Conservation (phyloP, 345 rosid species). For the Dipteronia sinensis region DNA sequence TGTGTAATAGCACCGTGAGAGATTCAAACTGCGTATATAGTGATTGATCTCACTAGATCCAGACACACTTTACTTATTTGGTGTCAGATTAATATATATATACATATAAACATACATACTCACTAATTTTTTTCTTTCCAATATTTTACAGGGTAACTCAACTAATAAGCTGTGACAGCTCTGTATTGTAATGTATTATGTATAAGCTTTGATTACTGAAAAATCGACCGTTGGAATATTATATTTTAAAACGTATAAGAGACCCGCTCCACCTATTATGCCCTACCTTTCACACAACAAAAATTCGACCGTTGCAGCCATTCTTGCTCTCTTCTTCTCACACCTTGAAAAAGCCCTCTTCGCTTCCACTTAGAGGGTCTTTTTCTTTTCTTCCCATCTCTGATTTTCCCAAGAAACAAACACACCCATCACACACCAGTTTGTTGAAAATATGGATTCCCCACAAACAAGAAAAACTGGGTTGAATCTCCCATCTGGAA, state of each 20-base stretch:
- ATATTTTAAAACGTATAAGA: background rate
- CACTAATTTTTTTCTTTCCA: no score
- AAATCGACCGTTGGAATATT: conserved; percentile 29
- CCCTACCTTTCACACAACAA: background rate
- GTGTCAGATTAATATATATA: no score
- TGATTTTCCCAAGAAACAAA: conserved; percentile 9
- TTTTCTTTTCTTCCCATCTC: conserved; percentile 18
- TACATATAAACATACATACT: no score
- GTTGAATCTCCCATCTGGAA: conserved; percentile 84
- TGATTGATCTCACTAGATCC: no score
- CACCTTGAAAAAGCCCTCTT: conserved; percentile 21
- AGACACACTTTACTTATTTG: no score
- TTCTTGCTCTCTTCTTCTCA: conserved; percentile 8
- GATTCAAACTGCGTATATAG: no score
- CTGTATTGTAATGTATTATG: background rate
- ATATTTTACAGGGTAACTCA: no score
- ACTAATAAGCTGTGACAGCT: conserved; percentile 13
- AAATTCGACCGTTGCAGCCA: conserved; percentile 53
- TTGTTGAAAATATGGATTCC: conserved; percentile 54
- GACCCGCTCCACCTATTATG: conserved; percentile 19
- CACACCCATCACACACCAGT: conserved; percentile 4
- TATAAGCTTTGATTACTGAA: background rate
- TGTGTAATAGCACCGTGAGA: no score
- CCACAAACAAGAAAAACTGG: conserved; percentile 68
- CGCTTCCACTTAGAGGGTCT: conserved; percentile 28